Base-by-base conservation (phyloP, 208 protist species). In the Crithidia brevicula region DNA sequence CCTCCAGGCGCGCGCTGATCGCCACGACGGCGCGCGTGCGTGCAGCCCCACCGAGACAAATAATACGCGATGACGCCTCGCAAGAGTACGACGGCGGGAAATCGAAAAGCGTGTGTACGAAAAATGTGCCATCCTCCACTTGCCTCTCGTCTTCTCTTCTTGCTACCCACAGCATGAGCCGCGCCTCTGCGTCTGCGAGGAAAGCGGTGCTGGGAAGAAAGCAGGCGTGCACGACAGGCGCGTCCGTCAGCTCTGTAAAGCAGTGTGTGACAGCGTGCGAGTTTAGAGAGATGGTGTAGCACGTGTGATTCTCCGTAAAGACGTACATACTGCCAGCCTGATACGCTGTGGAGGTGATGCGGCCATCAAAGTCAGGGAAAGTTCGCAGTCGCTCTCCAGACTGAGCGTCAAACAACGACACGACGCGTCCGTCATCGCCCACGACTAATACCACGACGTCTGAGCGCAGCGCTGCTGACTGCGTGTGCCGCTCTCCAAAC, bases 351-450 rank as follows among this genome's bases (percentile, higher is more conserved):
- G 42, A 18, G 11, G 50, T 61, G 16, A 78, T 71, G 36, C 50
- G 53, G 11, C 56, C 58, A 4, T 68, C 59, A 47, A 87, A 83
- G 34, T 87, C 81, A 3, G 72, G 73, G 36, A 87, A 87, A 46
- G 42, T 67, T 9, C 81, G 76, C 31, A 83, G 57, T 5, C 77
- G 66, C 27, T 75, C 59, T 0, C 81, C 78, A 7, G 77, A 74
- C 25, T 34, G 22, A 11, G 60, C 67, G 34, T 81, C 60, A 52
- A 78, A 77, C 20, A 87, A 40, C 25, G 64, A 59, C 6, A 75
- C 72, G 10, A 51, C 67, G 6, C 64, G 52, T 11, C 71, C 42
- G 46, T 75, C 69, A 20, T 47, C 46, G 22, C 72, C 59, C 22
- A 81, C 63, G 18, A 85, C 36, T 3, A 74, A 60, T 33, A 74